Base-by-base conservation (phyloP, 192 early-diverging fungal genomes). In the Kappamyces sp. region DNA sequence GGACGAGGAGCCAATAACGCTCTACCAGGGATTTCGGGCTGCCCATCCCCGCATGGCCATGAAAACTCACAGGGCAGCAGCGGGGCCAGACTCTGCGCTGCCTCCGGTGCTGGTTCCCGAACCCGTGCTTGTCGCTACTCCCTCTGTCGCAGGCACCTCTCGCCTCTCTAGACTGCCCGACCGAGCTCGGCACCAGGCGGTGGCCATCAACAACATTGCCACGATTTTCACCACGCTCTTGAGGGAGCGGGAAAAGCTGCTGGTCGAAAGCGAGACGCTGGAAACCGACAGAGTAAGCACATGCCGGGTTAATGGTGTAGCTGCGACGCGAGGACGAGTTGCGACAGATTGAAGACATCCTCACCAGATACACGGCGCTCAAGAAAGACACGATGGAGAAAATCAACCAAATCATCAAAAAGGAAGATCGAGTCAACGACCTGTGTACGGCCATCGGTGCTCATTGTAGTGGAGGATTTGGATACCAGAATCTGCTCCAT, bases 21-120 rank as follows among this genome's bases (percentile, higher is more conserved):
- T 75, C 36, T 75, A 71, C 48, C 73, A 75, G 59, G 73, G 73
- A 12, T 75, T 75, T 38, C 64, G 73, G 13, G 69, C 68, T 12
- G 8, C 64, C 8, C 44, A 75, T 48, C 73, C 73, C 12, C 51
- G 58, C 35, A 41, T 75, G 58, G 58, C 68, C 12, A 49, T 48
- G 40, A 10, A 42, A 3, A 40, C 12, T 0, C 12, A 46, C 44
- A 46, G 10, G 51, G 12, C 51, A 15, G 12, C 15, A 12, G 12
- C 15, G 10, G 10, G 49, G 40, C 33, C 8, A 33, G 55, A 57
- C 32, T 31, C 41, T 31, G 23, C 44, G 23, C 23, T 46, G 23
- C 44, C 12, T 12, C 12, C 44, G 23, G 23, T 46, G 12, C 12
- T 23, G 12, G 23, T 40, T 4, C 41, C 41, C 10, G 33, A 36